Percentiles rank a stretch among this genome's conserved stretches.
These are phyloP conservation scores for Paxillus ammoniavirescens DNA, from an alignment of 768 basidiomycete species.

Conservation along the genomic window DNA sequence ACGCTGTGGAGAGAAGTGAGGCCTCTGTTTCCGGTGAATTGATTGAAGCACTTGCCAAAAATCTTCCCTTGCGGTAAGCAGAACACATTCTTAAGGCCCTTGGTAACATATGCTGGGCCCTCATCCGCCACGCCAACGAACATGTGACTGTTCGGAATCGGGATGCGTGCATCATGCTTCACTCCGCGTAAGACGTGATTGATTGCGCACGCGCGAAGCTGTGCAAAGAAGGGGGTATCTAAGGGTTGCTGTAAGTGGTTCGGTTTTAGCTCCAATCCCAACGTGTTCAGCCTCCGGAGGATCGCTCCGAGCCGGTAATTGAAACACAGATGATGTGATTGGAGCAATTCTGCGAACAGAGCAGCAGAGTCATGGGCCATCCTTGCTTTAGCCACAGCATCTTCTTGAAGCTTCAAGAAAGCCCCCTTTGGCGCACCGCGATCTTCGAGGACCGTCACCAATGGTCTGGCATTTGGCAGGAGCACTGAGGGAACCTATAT, in stretches of 20 bases:
- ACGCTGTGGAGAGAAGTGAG: constrained; percentile 39
- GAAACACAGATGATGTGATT: constrained; percentile 43
- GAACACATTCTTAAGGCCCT: constrained; percentile 54
- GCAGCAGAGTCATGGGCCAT: constrained; percentile 58
- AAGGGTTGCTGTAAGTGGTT: constrained; percentile 34
- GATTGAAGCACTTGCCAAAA: constrained; percentile 48
- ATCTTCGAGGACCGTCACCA: constrained; percentile 80
- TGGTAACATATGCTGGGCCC: constrained; percentile 57
- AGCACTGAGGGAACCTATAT: neutral
- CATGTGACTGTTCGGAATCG: constrained; percentile 61
- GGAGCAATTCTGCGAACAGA: constrained; percentile 49
- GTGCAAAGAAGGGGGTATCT: constrained; percentile 56
- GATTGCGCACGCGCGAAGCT: constrained; percentile 59
- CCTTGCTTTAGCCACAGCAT: constrained; percentile 52
- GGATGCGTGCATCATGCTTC: constrained; percentile 75
- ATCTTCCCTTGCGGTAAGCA: constrained; percentile 56
- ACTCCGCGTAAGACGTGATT: constrained; percentile 67
- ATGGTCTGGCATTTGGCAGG: constrained; percentile 42
- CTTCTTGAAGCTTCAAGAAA: constrained; percentile 62
- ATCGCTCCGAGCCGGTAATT: constrained; percentile 51
- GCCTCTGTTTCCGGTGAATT: neutral
- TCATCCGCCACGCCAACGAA: constrained; percentile 85
- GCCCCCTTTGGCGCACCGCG: constrained; percentile 56
- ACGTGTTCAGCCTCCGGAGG: constrained; percentile 46
- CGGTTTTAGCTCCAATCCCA: constrained; percentile 48